phyloP scores from a whole-genome alignment of 805 yeast genomes.

The Candida ulmi region DNA sequence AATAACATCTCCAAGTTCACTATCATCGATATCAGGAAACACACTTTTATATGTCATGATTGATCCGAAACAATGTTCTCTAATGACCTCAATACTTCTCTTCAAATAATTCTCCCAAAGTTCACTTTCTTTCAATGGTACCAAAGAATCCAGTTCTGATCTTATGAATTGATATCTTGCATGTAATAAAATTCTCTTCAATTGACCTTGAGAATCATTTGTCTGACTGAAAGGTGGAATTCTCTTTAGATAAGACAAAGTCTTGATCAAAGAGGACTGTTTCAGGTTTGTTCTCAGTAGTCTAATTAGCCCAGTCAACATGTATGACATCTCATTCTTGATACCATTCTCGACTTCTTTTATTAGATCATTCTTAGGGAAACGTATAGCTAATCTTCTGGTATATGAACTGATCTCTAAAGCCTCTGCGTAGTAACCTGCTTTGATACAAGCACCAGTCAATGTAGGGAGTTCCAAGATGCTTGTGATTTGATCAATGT shows the following conservation, averaged over 20 bases:
- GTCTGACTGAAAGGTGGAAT: constrained; percentile 45
- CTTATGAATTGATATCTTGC: constrained; percentile 66
- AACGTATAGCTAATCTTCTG: constrained; percentile 61
- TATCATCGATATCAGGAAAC: constrained; percentile 38
- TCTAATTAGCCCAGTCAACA: constrained; percentile 67
- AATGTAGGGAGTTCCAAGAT: constrained; percentile 80
- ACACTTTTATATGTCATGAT: constrained; percentile 61
- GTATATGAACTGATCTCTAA: constrained; percentile 76
- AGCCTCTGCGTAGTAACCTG: constrained; percentile 87
- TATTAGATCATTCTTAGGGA: constrained; percentile 54
- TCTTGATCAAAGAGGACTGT: constrained; percentile 73
- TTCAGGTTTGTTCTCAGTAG: constrained; percentile 70
- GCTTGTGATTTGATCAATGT: constrained; percentile 69
- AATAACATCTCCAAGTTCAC: constrained; percentile 15
- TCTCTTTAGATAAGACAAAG: constrained; percentile 68
- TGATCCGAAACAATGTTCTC: constrained; percentile 79
- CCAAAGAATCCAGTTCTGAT: constrained; percentile 51
- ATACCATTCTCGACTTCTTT: constrained; percentile 45
- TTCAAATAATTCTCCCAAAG: constrained; percentile 60
- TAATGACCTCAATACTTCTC: constrained; percentile 72
- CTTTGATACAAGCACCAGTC: constrained; percentile 74
- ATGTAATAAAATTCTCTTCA: constrained; percentile 56
- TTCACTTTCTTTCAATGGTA: constrained; percentile 49
- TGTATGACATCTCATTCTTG: constrained; percentile 49
- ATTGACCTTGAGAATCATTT: constrained; percentile 22